Conservation (phyloP, 164 flowering plant genomes). For the Umbellularia californica region DNA sequence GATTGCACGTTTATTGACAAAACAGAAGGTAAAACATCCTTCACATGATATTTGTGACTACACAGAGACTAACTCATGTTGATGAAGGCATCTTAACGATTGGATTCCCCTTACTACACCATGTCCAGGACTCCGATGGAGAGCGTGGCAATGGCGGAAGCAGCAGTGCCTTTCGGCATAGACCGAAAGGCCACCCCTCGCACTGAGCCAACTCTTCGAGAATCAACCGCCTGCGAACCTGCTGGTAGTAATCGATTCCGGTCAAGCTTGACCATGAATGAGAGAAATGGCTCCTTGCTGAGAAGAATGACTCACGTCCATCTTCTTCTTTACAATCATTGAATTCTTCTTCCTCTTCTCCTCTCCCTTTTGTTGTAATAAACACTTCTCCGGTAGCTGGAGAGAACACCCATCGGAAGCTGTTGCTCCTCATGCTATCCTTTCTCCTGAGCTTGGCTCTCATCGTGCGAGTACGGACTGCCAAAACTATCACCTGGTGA, state of each 20-base stretch:
- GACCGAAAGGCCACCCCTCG: constrained; percentile 93
- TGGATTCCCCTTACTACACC: constrained; percentile 40
- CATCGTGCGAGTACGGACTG: constrained; percentile 49
- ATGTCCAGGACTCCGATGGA: constrained; percentile 83
- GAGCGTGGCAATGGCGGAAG: constrained; percentile 88
- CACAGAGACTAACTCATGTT: too few relatives aligned
- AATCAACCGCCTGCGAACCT: constrained; percentile 31
- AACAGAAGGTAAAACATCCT: too few relatives aligned
- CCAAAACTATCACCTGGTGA: constrained; percentile 51
- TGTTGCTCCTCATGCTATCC: constrained; percentile 25
- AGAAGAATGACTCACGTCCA: constrained; percentile 32
- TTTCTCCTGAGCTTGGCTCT: constrained; percentile 52
- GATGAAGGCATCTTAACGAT: constrained; percentile 7
- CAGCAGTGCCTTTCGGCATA: constrained; percentile 52
- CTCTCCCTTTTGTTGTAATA: constrained; percentile 15
- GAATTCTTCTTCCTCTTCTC: constrained; percentile 1
- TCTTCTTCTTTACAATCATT: not conserved
- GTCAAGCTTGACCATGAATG: constrained; percentile 32
- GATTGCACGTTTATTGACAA: too few relatives aligned
- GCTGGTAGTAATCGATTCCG: constrained; percentile 25
- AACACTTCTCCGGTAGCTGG: constrained; percentile 34
- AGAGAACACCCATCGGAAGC: constrained; percentile 42
- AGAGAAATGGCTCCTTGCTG: constrained; percentile 44
- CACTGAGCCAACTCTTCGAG: constrained; percentile 54
- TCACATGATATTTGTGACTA: too few relatives aligned